Percentiles rank a stretch among this genome's conserved stretches.
Evolutionary conservation across 371 early-diverging fungal genomes (phyloP).

Genomic region (Rhizopus sp.): DNA sequence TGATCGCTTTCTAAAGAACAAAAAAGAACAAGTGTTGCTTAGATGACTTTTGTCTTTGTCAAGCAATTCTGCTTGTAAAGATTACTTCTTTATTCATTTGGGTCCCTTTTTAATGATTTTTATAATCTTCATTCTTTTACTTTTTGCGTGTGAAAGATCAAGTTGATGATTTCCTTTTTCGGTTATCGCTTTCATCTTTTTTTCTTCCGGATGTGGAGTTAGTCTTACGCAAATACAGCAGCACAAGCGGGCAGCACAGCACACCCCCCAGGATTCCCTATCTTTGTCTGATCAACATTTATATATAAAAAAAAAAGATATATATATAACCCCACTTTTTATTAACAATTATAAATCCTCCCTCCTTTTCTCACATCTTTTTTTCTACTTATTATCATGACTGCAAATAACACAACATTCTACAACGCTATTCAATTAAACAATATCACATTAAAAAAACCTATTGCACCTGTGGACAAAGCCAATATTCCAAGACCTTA

Average conservation of each 20-base stretch:
- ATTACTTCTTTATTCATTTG: not conserved
- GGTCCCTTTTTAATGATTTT: not conserved
- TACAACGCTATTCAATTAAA: conserved; percentile 31
- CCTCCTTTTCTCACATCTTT: conserved; percentile 12
- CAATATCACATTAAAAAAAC: conserved; percentile 28
- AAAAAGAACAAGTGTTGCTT: too few species aligned
- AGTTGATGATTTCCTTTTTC: conserved; percentile 1
- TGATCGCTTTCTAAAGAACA: not conserved
- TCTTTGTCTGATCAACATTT: not conserved
- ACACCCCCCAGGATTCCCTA: not conserved
- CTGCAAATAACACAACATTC: not conserved
- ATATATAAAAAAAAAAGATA: too few species aligned
- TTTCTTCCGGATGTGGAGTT: conserved; percentile 1
- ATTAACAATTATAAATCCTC: conserved; percentile 12
- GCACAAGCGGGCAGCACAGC: not conserved
- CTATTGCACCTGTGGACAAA: conserved; percentile 42
- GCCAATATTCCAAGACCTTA: conserved; percentile 59
- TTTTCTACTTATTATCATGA: conserved; percentile 3
- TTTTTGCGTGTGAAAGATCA: not conserved
- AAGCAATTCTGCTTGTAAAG: not conserved
- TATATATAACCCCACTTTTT: conserved; percentile 4
- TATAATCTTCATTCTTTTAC: too few species aligned
- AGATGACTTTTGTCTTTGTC: not conserved
- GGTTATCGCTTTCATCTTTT: conserved; percentile 2
- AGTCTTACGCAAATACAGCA: not conserved